Evolutionary conservation across 2,329 filamentous ascomycete genomes (phyloP).

Genomic region (Colletotrichum liriopes): DNA sequence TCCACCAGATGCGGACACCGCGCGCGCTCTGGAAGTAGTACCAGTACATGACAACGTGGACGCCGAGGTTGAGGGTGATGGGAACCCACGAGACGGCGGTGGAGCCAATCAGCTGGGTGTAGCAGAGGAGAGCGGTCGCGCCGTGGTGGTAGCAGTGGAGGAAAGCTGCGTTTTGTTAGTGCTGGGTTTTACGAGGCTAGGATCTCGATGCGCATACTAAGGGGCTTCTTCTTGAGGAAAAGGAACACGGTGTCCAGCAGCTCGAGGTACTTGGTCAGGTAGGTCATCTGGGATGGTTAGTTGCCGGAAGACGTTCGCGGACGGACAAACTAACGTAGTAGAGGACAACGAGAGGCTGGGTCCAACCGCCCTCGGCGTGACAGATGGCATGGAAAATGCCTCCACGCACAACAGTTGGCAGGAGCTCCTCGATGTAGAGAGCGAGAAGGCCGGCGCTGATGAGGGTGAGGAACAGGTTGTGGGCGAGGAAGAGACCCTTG

Average conservation of each 20-base stretch:
- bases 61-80: slow-evolving; percentile 91
- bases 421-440: slow-evolving; percentile 91
- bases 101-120: slow-evolving; percentile 93
- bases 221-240: slow-evolving; percentile 99
- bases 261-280: slow-evolving; percentile 98
- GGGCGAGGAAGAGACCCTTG: slow-evolving; percentile 90
- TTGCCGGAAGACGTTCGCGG: slow-evolving; percentile 13
- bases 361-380: slow-evolving; percentile 87
- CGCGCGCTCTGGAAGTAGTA: slow-evolving; percentile 99
- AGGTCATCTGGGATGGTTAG: slow-evolving; percentile 80
- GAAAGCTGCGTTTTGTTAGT: slow-evolving; percentile 76
- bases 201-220: slow-evolving; percentile 71
- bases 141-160: slow-evolving; percentile 99
- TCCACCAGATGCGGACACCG: slow-evolving; percentile 98
- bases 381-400: slow-evolving; percentile 95
- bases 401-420: slow-evolving; percentile 84
- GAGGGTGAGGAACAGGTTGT: slow-evolving; percentile 94
- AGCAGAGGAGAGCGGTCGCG: slow-evolving; percentile 96
- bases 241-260: slow-evolving; percentile 96
- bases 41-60: slow-evolving; percentile 99
- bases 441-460: slow-evolving; percentile 86
- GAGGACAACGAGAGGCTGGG: slow-evolving; percentile 89
- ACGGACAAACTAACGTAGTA: slow-evolving; percentile 84
- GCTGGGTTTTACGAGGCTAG: slow-evolving; percentile 22
- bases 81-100: slow-evolving; percentile 96